Conservation (phyloP, 2,329 filamentous ascomycete genomes). For the Grosmannia huntii region DNA sequence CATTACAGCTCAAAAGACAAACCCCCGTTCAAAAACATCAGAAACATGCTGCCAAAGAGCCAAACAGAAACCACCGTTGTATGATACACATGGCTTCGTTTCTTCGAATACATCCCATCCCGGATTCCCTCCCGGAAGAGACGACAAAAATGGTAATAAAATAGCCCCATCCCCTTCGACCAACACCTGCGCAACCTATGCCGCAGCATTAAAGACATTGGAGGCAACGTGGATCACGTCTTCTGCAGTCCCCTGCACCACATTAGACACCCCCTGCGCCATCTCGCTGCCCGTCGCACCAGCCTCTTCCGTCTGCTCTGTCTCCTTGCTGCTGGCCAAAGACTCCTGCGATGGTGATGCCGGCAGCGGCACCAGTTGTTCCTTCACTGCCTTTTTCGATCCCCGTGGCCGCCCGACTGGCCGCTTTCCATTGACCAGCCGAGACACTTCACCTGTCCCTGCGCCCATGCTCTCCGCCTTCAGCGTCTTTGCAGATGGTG, state of each 20-base stretch:
- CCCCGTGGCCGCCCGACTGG: neutral
- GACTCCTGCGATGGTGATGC: too few relatives aligned
- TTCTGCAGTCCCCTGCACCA: neutral
- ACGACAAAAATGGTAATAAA: neutral
- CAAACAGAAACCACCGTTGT: neutral
- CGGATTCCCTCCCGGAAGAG: neutral
- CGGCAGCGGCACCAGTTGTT: neutral
- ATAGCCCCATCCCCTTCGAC: neutral
- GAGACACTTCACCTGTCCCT: too few relatives aligned
- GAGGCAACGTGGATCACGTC: neutral
- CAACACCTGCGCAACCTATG: neutral
- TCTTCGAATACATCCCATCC: too few relatives aligned
- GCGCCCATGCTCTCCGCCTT: neutral
- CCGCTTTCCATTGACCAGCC: neutral
- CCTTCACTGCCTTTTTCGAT: neutral
- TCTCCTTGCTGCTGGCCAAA: too few relatives aligned
- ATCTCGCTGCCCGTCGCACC: neutral
- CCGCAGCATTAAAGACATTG: too few relatives aligned
- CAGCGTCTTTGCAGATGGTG: neutral
- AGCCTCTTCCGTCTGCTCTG: too few relatives aligned
- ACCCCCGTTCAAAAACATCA: too few relatives aligned
- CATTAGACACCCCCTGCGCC: neutral
- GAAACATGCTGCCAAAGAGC: neutral
- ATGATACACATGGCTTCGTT: neutral
- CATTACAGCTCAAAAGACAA: too few relatives aligned